Evolutionary conservation across 306 rosid genomes (phyloP).

Genomic region (Prinsepia uniflora): DNA sequence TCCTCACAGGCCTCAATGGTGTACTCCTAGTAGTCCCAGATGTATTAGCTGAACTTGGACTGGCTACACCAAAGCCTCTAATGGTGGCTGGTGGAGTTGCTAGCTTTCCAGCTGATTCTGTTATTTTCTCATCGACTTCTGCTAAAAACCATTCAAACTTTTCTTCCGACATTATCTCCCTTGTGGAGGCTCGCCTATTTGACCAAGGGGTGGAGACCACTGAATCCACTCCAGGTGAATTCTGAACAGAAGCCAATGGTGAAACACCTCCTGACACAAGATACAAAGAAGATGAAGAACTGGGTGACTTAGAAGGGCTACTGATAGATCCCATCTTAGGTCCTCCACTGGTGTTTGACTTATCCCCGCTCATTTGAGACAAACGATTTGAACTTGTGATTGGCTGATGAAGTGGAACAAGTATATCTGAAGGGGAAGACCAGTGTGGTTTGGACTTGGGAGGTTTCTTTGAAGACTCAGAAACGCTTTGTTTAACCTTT

Average conservation of each 20-base stretch:
- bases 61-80: slow-evolving; percentile 63
- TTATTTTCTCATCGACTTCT: slow-evolving; percentile 72
- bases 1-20: slow-evolving; percentile 92
- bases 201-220: slow-evolving; percentile 75
- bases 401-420: slow-evolving; percentile 87
- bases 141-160: slow-evolving; percentile 74
- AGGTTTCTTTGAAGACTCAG: slow-evolving; percentile 61
- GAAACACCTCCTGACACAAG: slow-evolving; percentile 64
- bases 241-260: slow-evolving; percentile 42
- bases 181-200: slow-evolving; percentile 52
- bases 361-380: slow-evolving; percentile 38
- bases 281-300: slow-evolving; percentile 53
- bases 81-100: slow-evolving; percentile 88
- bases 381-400: slow-evolving; percentile 46
- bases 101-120: slow-evolving; percentile 70
- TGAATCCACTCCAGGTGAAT: slow-evolving; percentile 52
- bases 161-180: slow-evolving; percentile 81
- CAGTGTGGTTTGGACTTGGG: slow-evolving; percentile 59
- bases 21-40: slow-evolving; percentile 79
- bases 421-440: slow-evolving; percentile 62
- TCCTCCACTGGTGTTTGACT: slow-evolving; percentile 54
- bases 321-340: slow-evolving; percentile 37
- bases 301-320: slow-evolving; percentile 59
- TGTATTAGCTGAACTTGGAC: slow-evolving; percentile 71
- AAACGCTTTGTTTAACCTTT: slow-evolving; percentile 41